Base-by-base conservation (phyloP, 1,284 basidiomycete genomes). In the Ustilago vetiveriae region DNA sequence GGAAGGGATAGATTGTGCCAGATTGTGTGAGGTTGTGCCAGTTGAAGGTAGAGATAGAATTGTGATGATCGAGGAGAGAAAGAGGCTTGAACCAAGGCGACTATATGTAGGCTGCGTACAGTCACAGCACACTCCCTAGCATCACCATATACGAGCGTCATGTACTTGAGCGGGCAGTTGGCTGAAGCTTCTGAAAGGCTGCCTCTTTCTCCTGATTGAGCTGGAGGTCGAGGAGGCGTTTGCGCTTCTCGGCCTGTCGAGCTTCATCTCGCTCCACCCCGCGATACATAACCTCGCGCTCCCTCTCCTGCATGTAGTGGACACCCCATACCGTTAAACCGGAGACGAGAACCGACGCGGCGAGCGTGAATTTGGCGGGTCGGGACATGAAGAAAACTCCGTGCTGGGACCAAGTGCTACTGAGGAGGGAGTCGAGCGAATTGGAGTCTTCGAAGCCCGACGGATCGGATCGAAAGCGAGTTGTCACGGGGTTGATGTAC, bases 241-340 rank as follows among this genome's bases (percentile, higher is more conserved):
- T 64, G 22, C 72, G 54, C 44, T 50, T 50, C 55, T 77, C 79
- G 29, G 47, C 70, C 46, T 74, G 72, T 10, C 79, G 57, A 13
- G 66, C 68, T 35, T 74, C 75, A 52, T 81, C 79, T 44, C 78
- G 62, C 57, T 78, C 67, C 10, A 81, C 79, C 35, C 79, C 79
- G 21, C 65, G 62, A 64, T 80, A 77, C 79, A 81, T 81, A 35
- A 66, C 63, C 76, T 93, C 88, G 52, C 90, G 89, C 82, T 98
- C 94, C 75, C 88, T 86, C 38, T 87, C 85, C 83, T 98, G 95
- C 65, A 95, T 87, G 76, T 87, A 90, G 82, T 98, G 95, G 6
- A 98, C 95, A 19, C 89, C 92, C 88, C 89, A 94, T 76, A 98
- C 88, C 6, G 90, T 92, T 27, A 88, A 83, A 2, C 86, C 86